Evolutionary conservation across 1,284 basidiomycete genomes (phyloP).

Genomic region (Sporisorium reilianum): DNA sequence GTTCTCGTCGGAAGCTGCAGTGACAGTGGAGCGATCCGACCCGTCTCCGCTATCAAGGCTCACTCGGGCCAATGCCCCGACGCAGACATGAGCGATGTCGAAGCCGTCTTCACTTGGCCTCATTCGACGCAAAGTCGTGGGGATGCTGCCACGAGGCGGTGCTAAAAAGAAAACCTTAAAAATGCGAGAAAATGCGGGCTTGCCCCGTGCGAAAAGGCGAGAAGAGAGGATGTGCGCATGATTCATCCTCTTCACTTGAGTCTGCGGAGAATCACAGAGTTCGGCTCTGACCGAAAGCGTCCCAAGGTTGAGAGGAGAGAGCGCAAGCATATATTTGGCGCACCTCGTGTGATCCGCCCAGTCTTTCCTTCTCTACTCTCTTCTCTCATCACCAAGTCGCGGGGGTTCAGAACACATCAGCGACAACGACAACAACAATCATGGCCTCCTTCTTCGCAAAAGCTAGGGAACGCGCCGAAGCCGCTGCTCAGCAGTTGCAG

Average conservation of each 20-base stretch:
- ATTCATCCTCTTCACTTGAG: neutral
- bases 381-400: slow-evolving; percentile 3
- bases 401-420: neutral
- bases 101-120: neutral
- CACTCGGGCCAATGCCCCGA: neutral
- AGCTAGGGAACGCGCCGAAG: slow-evolving; percentile 58
- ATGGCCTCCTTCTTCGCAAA: slow-evolving; percentile 63
- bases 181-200: too few species aligned
- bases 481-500: slow-evolving; percentile 59
- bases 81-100: neutral
- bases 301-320: too few species aligned
- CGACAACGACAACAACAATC: neutral
- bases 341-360: too few species aligned
- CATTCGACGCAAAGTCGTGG: too few species aligned
- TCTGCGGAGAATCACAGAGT: neutral
- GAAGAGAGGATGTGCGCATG: neutral
- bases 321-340: too few species aligned
- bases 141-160: neutral
- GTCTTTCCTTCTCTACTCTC: neutral
- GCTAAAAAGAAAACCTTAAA: neutral
- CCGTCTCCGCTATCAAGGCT: neutral
- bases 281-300: neutral
- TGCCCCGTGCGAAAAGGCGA: slow-evolving; percentile 3
- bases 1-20: neutral
- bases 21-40: neutral